Evolutionary conservation across 2,329 filamentous ascomycete genomes (phyloP), one percentile per base, ranked within the genome.

Genomic region (Thielaviopsis cerberus): DNA sequence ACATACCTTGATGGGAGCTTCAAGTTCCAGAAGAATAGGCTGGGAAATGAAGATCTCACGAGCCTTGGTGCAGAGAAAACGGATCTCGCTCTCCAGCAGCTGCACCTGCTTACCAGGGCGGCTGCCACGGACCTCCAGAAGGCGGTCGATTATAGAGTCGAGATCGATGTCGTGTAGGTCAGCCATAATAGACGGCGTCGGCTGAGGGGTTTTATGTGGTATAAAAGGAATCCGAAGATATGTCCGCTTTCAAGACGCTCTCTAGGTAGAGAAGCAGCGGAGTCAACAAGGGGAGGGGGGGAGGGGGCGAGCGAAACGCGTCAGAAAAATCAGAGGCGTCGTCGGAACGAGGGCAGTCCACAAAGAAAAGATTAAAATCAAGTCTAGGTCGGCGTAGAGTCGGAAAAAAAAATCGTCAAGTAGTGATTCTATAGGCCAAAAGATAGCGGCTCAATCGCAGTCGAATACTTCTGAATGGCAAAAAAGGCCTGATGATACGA

Each of bases 31-130:
- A 65, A 98, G 78, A 68, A 97, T 97, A 64, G 92, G 92, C 77
- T 98, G 92, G 62, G 90, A 96, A 73, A 98, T 97, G 78, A 98
- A 97, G 68, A 98, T 97, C 77, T 98, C 92, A 64, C 92, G 86
- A 63, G 91, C 90, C 78, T 97, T 97, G 71, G 91, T 96, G 81
- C 92, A 98, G 64, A 98, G 82, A 74, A 83, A 95, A 70, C 91
- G 86, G 66, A 98, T 98, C 76, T 97, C 92, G 62, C 88, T 83
- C 74, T 98, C 92, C 64, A 95, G 78, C 65, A 98, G 81, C 76
- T 97, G 91, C 58, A 98, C 92, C 75, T 97, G 92, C 78, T 98
- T 98, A 67, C 92, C 92, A 60, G 92, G 92, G 69, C 92, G 85
- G 79, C 90, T 96, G 71, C 91, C 92, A 74, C 92, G 86, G 70